Percentiles rank a stretch among this genome's conserved stretches.
Conservation (phyloP, 768 basidiomycete genomes). For the Mycena amicta region DNA sequence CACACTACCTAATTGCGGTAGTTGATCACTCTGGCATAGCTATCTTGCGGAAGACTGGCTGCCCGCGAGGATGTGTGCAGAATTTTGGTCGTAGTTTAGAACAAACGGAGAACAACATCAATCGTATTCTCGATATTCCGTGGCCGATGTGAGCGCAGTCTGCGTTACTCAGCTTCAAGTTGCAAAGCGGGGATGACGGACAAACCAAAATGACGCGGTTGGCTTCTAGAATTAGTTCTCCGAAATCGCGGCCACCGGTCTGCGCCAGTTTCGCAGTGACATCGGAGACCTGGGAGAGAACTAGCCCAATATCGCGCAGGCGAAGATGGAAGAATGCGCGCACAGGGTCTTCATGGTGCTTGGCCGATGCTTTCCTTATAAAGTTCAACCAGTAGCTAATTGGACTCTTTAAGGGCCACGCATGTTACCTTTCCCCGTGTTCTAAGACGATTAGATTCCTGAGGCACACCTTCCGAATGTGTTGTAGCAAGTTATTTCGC, state of each 20-base stretch:
- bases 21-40: constrained; percentile 52
- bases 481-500: too few species aligned
- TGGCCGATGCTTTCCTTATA: constrained; percentile 67
- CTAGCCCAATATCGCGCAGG: constrained; percentile 64
- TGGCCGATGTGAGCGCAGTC: constrained; percentile 73
- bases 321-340: constrained; percentile 82
- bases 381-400: constrained; percentile 59
- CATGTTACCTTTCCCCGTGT: too few species aligned
- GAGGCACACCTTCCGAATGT: too few species aligned
- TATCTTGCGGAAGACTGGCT: constrained; percentile 27
- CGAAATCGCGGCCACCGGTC: constrained; percentile 45
- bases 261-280: constrained; percentile 46
- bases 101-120: constrained; percentile 70
- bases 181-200: constrained; percentile 14
- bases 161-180: constrained; percentile 31
- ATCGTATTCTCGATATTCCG: constrained; percentile 75
- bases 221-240: constrained; percentile 60
- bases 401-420: too few species aligned
- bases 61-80: constrained; percentile 41
- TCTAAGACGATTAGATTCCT: too few species aligned
- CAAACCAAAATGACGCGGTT: constrained; percentile 71
- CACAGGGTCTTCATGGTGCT: constrained; percentile 72
- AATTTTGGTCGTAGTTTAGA: constrained; percentile 59
- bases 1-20: constrained; percentile 64
- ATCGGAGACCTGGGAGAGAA: constrained; percentile 64